A percentile compares a stretch with the other conserved stretches of the same genome.
These are phyloP conservation scores for Crithidia acanthocephali DNA, from an alignment of 208 protist genomes.

Conservation along the genomic window DNA sequence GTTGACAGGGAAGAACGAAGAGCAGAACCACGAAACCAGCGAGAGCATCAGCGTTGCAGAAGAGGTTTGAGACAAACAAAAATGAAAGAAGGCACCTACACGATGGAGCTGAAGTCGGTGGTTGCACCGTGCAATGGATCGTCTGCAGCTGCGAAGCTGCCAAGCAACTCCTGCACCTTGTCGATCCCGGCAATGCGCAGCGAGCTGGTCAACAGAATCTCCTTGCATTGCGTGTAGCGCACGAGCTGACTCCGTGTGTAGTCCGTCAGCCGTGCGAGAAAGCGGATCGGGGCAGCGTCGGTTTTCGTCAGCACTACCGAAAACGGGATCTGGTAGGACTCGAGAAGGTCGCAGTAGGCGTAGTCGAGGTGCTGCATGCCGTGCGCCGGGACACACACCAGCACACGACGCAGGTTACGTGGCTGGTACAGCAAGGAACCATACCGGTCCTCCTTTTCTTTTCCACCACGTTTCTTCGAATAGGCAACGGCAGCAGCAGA, in stretches of 20 bases:
- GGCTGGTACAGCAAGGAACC: conserved; percentile 18
- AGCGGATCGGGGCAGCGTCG: conserved; percentile 80
- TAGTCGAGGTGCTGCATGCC: conserved; percentile 83
- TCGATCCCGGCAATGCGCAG: conserved; percentile 85
- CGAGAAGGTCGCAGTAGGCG: conserved; percentile 73
- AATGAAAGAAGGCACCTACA: too few relatives aligned
- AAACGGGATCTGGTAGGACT: conserved; percentile 72
- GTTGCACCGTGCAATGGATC: conserved; percentile 56
- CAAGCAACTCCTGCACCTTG: conserved; percentile 86
- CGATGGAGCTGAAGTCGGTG: conserved; percentile 79
- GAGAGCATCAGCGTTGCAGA: too few relatives aligned
- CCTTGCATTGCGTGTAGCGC: conserved; percentile 84
- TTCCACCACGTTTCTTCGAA: too few relatives aligned
- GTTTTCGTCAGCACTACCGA: conserved; percentile 90
- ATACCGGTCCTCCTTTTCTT: too few relatives aligned
- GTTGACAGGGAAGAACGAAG: too few relatives aligned
- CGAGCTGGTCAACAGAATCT: conserved; percentile 83
- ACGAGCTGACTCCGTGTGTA: conserved; percentile 84
- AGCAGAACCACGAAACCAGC: too few relatives aligned
- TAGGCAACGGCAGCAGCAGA: too few relatives aligned
- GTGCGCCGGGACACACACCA: conserved; percentile 79
- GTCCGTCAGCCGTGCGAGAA: conserved; percentile 82
- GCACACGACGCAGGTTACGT: conserved; percentile 75
- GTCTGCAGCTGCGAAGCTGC: conserved; percentile 51
- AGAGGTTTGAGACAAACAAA: too few relatives aligned